Base-by-base conservation (phyloP, 225 moss, liverwort and hornwort genomes). In the Polytrichum commune region DNA sequence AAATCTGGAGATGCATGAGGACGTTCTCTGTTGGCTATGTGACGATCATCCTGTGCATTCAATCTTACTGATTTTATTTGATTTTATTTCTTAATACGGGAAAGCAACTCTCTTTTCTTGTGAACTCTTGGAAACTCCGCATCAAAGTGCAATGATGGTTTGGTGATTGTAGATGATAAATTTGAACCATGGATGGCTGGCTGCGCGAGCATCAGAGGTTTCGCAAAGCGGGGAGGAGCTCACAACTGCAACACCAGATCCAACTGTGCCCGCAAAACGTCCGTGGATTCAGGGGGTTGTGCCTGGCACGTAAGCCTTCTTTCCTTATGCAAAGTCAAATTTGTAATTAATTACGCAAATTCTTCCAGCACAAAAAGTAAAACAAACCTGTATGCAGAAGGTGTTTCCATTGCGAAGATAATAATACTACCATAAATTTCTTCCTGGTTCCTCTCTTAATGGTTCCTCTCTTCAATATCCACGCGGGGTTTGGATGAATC, bases 211-310 rank as follows among this genome's bases (percentile, higher is more conserved):
- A 9, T 81, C 79, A 0, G 67, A 76, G 2, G 74, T 90, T 4
- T 1, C 67, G 0, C 74, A 73, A 63, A 77, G 76, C 7, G 84
- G 92, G 19, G 70, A 80, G 67, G 80, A 90, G 75, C 84, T 93
- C 8, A 81, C 80, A 0, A 82, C 71, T 5, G 64, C 29, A 1
- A 72, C 35, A 2, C 75, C 74, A 0, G 20, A 65, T 18, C 38
- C 69, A 28, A 65, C 73, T 23, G 25, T 26, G 5, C 60, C 55
- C 1, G 46, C 65, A 63, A 57, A 13, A n/a, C 78, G 72, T 18
- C 66, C 6, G 7, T 96, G 96, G 96, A 86, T 96, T 27, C 71
- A 85, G 46, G 96, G 78, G 18, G 78, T 93, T 57, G 93, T 93
- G 18, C 96, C 92, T 1, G 90, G 96, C 16, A 96, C 96, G 91